Conservation (phyloP, 371 early-diverging fungal genomes). For the Mucor sp. region DNA sequence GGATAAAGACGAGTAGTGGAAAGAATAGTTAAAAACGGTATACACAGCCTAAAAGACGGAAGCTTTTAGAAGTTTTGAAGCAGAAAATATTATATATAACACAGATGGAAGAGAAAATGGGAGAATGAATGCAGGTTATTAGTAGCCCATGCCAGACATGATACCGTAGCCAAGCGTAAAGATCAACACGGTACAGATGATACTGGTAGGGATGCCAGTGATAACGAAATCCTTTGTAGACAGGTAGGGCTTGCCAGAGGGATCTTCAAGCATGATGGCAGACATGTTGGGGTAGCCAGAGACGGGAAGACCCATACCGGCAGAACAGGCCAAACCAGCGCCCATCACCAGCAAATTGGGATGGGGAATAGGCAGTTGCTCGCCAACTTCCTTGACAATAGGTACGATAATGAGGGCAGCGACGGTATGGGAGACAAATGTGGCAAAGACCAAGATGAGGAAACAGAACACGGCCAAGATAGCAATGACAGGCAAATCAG, state of each 20-base stretch:
- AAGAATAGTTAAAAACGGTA: background rate
- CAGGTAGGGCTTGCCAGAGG: slow-evolving; percentile 86
- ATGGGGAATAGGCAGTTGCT: slow-evolving; percentile 74
- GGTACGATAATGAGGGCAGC: slow-evolving; percentile 85
- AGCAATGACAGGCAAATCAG: slow-evolving; percentile 61
- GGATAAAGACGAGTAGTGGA: background rate
- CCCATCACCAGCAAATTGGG: slow-evolving; percentile 91
- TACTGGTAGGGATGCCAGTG: slow-evolving; percentile 79
- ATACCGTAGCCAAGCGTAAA: slow-evolving; percentile 80
- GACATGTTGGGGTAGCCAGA: slow-evolving; percentile 97
- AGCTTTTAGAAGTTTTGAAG: background rate
- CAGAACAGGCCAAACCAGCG: slow-evolving; percentile 50
- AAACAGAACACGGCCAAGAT: slow-evolving; percentile 69
- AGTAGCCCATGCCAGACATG: slow-evolving; percentile 62
- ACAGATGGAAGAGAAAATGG: background rate
- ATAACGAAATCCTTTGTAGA: slow-evolving; percentile 82
- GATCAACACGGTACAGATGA: slow-evolving; percentile 70
- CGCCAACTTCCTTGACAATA: slow-evolving; percentile 78
- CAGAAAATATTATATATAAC: background rate
- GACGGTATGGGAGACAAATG: slow-evolving; percentile 96
- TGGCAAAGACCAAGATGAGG: slow-evolving; percentile 80
- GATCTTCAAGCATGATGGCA: slow-evolving; percentile 92
- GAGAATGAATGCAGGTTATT: slow-evolving; percentile 9
- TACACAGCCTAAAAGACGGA: background rate
- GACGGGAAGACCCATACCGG: slow-evolving; percentile 77